phyloP scores from a whole-genome alignment of 2,329 filamentous ascomycete species.

The Neofusicoccum laricinum region DNA sequence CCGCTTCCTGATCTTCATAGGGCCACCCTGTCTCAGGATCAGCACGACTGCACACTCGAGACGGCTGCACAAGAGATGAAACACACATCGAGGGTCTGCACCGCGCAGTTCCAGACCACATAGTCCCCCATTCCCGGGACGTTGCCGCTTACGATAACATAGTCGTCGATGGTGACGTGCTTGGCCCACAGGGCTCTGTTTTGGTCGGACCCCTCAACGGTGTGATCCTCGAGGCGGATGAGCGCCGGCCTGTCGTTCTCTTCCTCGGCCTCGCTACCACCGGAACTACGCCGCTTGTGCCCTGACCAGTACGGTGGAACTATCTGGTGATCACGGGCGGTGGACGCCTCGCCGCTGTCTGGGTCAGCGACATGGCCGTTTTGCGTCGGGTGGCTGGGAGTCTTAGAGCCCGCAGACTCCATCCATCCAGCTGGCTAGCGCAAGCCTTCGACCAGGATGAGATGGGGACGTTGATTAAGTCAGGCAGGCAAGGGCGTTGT shows the following conservation, averaged over 20 bases:
- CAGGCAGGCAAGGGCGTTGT: constrained; percentile 11
- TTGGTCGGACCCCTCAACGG: constrained; percentile 55
- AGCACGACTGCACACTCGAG: constrained; percentile 5
- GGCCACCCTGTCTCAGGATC: constrained; percentile 45
- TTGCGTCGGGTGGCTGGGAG: constrained; percentile 22
- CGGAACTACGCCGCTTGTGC: constrained; percentile 36
- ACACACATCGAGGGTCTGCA: constrained; percentile 79
- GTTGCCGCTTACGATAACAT: constrained; percentile 59
- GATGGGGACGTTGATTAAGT: not conserved
- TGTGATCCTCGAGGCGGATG: constrained; percentile 65
- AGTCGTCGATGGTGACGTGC: constrained; percentile 60
- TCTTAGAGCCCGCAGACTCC: constrained; percentile 35
- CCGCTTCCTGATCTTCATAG: constrained; percentile 60
- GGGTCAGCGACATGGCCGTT: constrained; percentile 13
- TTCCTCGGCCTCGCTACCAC: constrained; percentile 31
- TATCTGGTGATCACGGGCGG: constrained; percentile 25
- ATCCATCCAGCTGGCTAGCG: constrained; percentile 34
- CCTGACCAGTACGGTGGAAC: constrained; percentile 49
- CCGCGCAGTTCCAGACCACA: constrained; percentile 88
- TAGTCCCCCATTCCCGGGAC: constrained; percentile 72
- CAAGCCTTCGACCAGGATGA: constrained; percentile 1
- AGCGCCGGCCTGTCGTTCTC: constrained; percentile 33
- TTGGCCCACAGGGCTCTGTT: constrained; percentile 60
- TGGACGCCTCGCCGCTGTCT: not conserved
- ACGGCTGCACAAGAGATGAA: constrained; percentile 12